Percentiles rank a stretch among this genome's conserved stretches.
These are phyloP conservation scores for Inga laurina DNA, from an alignment of 306 rosid genomes.

Conservation along the genomic window DNA sequence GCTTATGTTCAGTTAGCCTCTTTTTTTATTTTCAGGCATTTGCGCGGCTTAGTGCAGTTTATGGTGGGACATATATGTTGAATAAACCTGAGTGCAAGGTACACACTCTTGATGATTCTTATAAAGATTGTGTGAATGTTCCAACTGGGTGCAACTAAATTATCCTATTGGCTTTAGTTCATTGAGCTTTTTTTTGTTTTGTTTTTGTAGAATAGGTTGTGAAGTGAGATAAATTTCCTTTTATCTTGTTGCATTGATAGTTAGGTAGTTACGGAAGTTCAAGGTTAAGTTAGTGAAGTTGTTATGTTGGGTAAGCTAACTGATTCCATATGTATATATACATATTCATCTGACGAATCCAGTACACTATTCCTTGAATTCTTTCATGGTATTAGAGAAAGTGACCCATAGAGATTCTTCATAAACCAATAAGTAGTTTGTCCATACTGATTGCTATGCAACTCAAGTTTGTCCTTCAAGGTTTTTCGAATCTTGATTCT, in stretches of 20 bases:
- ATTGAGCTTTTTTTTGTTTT: slow-evolving; percentile 11
- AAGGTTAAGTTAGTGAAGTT: not conserved
- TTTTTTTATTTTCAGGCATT: slow-evolving; percentile 58
- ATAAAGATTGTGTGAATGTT: not conserved
- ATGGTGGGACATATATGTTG: slow-evolving; percentile 98
- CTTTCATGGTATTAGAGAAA: not conserved
- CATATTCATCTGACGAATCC: not conserved
- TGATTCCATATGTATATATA: not conserved
- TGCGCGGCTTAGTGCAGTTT: slow-evolving; percentile 98
- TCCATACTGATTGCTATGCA: not conserved
- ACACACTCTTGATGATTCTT: slow-evolving; percentile 6
- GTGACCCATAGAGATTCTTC: not conserved
- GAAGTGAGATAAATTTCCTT: not conserved
- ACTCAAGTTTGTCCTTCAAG: too few species aligned
- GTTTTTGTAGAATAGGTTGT: not conserved
- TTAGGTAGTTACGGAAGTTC: not conserved
- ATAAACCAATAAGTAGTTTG: not conserved
- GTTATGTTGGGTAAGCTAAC: not conserved
- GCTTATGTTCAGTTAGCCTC: slow-evolving; percentile 4
- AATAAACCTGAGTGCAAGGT: slow-evolving; percentile 99
- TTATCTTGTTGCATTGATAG: not conserved
- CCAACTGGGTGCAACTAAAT: not conserved
- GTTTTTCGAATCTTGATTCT: too few species aligned
- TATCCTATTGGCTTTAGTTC: not conserved
- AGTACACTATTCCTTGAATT: not conserved